Percentiles rank a stretch among this genome's conserved stretches.
Evolutionary conservation across 805 yeast genomes (phyloP).

Genomic region (Clavispora asparagi): DNA sequence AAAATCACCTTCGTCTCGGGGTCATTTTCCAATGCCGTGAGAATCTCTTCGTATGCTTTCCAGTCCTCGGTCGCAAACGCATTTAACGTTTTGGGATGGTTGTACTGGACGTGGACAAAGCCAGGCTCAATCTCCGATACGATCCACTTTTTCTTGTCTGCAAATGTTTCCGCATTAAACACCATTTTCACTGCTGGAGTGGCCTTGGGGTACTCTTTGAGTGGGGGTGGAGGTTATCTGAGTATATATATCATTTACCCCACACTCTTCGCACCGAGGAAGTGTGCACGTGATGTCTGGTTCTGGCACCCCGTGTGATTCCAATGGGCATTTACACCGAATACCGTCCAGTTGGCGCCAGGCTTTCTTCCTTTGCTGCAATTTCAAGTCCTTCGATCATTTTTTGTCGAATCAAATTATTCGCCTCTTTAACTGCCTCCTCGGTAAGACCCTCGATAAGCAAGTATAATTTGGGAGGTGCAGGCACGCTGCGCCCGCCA

Average conservation of each 20-base stretch:
- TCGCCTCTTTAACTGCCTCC: constrained; percentile 53
- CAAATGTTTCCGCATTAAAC: constrained; percentile 2
- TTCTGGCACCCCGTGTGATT: background rate
- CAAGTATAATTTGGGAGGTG: constrained; percentile 71
- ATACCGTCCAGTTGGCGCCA: constrained; percentile 45
- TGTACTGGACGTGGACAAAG: constrained; percentile 54
- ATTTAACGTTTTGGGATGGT: constrained; percentile 56
- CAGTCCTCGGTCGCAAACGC: constrained; percentile 54
- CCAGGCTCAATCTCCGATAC: constrained; percentile 41
- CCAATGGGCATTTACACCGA: constrained; percentile 27
- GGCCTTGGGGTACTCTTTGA: no score
- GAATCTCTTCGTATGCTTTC: constrained; percentile 48
- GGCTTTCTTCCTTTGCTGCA: constrained; percentile 40
- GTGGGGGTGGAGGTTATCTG: no score
- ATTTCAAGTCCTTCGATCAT: constrained; percentile 54
- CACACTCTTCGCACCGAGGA: background rate
- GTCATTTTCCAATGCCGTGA: constrained; percentile 40
- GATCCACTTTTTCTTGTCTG: constrained; percentile 18
- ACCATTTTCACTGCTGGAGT: constrained; percentile 1
- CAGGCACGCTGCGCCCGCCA: constrained; percentile 37
- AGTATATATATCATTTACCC: background rate
- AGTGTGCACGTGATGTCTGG: background rate
- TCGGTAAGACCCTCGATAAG: constrained; percentile 72
- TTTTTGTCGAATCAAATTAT: constrained; percentile 47
- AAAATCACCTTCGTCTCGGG: constrained; percentile 45